Evolutionary conservation across 371 early-diverging fungal species (phyloP), one percentile per base, ranked within the genome.

Genomic region (Mucor piriformis): DNA sequence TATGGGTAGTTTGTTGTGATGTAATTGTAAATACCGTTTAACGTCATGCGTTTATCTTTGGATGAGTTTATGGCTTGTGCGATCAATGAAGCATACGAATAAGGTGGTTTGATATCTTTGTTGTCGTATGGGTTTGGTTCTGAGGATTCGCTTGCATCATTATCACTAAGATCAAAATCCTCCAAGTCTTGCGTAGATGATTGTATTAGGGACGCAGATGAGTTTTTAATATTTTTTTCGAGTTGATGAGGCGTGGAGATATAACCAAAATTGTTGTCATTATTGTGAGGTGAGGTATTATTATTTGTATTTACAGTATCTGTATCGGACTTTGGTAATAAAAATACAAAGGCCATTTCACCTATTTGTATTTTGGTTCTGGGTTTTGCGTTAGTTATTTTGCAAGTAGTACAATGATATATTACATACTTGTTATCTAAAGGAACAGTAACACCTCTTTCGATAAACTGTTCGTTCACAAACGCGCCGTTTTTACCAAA

Each of bases 401-500:
- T 16, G 15, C 6, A n/a, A 38, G 13, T 16, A 38, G 15, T n/a
- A 38, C 13, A 15, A 42, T 6, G 18, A 42, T 13, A 24, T 6
- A 3, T 25, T 25, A 38, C 68, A 50, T 72, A 85, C 84, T 79
- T 76, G 72, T 92, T 86, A 43, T 87, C 84, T 50, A 94, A 71
- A 6, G 87, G 83, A 1, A 92, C 88, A 25, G 87, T 85, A 16
- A 80, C 74, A 6, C 88, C 88, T 60, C 83, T 82, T 54, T 85
- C 86, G 13, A 85, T 73, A 74, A 90, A 90, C 61, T 82, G 77
- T 40, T 89, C 92, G 64, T 94, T 87, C 12, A 94, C 86, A 66
- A 91, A 84, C 23, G 89, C 90, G 7, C 95, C 94, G 73, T 94
- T 95, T 65, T 93, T 93, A 15, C 95, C 94, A 59, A 86, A 82